Conservation (phyloP, 352 stramenopile genomes). For the Globisporangium viniferum region DNA sequence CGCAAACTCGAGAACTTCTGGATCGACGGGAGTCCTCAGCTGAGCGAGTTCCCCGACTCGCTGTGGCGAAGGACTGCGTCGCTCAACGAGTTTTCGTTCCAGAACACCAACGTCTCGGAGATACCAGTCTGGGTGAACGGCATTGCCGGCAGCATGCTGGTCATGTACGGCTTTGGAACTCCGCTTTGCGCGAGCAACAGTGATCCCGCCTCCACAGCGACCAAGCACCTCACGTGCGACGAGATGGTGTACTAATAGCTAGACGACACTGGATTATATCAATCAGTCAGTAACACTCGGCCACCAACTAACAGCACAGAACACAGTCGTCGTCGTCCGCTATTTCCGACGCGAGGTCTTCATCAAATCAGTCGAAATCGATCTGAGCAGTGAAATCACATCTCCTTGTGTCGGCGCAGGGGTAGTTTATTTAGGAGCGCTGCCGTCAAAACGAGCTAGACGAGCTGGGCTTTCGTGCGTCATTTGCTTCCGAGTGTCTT, state of each 20-base stretch:
- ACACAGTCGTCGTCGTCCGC: too few species aligned
- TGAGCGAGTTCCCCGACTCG: background rate
- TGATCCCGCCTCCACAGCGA: background rate
- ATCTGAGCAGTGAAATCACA: background rate
- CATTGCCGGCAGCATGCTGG: background rate
- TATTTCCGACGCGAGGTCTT: background rate
- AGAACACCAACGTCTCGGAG: constrained; percentile 4
- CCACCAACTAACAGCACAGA: too few species aligned
- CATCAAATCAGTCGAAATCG: background rate
- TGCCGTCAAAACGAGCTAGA: background rate
- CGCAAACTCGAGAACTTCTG: background rate
- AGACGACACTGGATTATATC: too few species aligned
- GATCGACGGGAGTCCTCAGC: background rate
- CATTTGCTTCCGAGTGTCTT: background rate
- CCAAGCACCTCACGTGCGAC: background rate
- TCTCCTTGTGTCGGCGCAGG: background rate
- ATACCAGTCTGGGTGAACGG: constrained; percentile 2
- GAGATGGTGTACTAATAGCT: background rate
- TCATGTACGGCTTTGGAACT: constrained; percentile 2
- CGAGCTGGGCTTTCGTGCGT: background rate
- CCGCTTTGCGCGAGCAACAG: background rate
- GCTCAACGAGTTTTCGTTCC: background rate
- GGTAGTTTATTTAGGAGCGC: background rate
- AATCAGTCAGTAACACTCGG: too few species aligned
- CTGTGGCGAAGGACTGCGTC: background rate